These are phyloP conservation scores for Abelmoschus esculentus DNA, from an alignment of 345 rosid genomes.

Conservation along the genomic window DNA sequence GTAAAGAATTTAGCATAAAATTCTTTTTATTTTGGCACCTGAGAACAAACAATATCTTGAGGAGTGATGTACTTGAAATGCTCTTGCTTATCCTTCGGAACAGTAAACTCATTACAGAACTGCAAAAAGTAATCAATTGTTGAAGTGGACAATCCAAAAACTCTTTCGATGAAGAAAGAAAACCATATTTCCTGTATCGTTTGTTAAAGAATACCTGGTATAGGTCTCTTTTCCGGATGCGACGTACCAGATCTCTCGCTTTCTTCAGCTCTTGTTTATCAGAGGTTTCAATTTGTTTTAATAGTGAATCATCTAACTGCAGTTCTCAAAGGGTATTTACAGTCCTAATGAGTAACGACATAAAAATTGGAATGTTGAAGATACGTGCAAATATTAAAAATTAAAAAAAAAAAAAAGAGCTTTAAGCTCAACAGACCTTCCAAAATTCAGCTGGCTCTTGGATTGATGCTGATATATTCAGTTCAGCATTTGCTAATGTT, in stretches of 20 bases:
- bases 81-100: conserved; percentile 36
- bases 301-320: conserved; percentile 4
- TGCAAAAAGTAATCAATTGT: conserved; percentile 12
- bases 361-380: not conserved
- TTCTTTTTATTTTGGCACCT: conserved; percentile 21
- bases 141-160: not conserved
- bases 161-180: not conserved
- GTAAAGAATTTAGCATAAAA: not conserved
- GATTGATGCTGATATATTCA: conserved; percentile 43
- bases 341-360: not conserved
- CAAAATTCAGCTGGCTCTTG: conserved; percentile 48
- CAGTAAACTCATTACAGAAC: conserved; percentile 44
- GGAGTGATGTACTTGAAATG: conserved; percentile 39
- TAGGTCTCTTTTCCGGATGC: conserved; percentile 4
- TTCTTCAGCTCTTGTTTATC: conserved; percentile 1
- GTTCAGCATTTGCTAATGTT: conserved; percentile 40
- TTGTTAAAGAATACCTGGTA: not conserved
- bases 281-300: conserved; percentile 5
- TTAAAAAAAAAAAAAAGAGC: not conserved
- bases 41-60: conserved; percentile 44
- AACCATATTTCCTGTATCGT: not conserved
- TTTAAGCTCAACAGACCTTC: conserved; percentile 38
- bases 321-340: not conserved
- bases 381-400: not conserved
- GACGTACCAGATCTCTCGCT: not conserved